Evolutionary conservation across 1,284 basidiomycete species (phyloP).

Genomic region (Coniferiporia weirii): DNA sequence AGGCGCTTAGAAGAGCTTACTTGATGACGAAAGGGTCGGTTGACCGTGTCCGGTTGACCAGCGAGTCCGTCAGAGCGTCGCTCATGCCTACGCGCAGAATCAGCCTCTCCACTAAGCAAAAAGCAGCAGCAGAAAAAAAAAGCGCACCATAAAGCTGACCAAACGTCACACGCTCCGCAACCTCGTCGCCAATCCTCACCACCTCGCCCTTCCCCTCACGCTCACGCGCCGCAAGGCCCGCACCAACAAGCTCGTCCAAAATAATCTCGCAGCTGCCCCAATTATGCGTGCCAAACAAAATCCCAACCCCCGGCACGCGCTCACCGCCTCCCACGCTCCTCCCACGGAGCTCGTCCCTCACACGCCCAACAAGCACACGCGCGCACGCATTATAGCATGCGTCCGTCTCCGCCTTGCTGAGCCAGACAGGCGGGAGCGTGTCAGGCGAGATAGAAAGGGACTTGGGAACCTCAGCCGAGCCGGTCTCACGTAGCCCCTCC

Average conservation of each 20-base stretch:
- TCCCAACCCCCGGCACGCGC: constrained; percentile 46
- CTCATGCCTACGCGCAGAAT: constrained; percentile 60
- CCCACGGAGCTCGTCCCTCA: constrained; percentile 41
- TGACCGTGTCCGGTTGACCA: constrained; percentile 54
- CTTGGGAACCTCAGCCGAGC: background rate
- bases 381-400: constrained; percentile 72
- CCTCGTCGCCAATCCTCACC: constrained; percentile 43
- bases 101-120: background rate
- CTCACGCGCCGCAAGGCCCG: constrained; percentile 45
- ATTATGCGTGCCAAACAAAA: constrained; percentile 84
- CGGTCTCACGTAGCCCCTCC: background rate
- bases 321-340: constrained; percentile 15
- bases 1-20: constrained; percentile 49
- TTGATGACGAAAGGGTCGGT: constrained; percentile 73
- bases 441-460: constrained; percentile 48
- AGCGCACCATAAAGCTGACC: constrained; percentile 78
- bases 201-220: constrained; percentile 21
- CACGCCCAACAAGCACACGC: constrained; percentile 51
- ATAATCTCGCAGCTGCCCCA: constrained; percentile 60
- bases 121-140: background rate
- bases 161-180: constrained; percentile 65
- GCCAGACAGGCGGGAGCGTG: constrained; percentile 60
- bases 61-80: constrained; percentile 70
- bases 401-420: constrained; percentile 73
- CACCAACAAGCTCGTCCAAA: constrained; percentile 52